A percentile compares a stretch with the other conserved stretches of the same genome.
These are phyloP conservation scores for Solanum hybrid DNA, from an alignment of 305 asterid species.

Conservation along the genomic window DNA sequence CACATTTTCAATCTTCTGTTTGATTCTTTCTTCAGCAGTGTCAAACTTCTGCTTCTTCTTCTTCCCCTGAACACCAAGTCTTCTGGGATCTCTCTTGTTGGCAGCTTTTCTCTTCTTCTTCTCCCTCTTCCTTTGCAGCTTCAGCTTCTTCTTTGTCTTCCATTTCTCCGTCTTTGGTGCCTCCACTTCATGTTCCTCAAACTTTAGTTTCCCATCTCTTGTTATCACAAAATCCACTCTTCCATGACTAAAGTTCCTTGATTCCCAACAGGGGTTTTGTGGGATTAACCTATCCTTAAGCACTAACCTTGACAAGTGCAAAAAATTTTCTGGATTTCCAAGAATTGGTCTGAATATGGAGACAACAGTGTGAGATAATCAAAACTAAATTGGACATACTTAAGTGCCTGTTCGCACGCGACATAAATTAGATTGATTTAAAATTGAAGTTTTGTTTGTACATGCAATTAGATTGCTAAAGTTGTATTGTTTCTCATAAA, in stretches of 20 bases:
- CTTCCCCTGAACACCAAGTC: constrained; percentile 34
- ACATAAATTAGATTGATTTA: neutral
- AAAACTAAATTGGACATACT: neutral
- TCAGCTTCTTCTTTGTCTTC: constrained; percentile 5
- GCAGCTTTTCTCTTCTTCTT: constrained; percentile 68
- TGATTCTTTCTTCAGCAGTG: constrained; percentile 76
- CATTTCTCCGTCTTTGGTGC: constrained; percentile 81
- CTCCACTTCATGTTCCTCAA: constrained; percentile 63
- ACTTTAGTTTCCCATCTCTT: constrained; percentile 59
- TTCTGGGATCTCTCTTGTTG: constrained; percentile 64
- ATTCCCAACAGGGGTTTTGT: neutral
- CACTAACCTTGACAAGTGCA: too few relatives aligned
- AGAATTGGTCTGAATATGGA: neutral
- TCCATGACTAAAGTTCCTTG: neutral
- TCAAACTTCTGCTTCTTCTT: constrained; percentile 54
- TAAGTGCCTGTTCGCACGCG: neutral
- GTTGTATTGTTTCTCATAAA: neutral
- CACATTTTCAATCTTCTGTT: constrained; percentile 62
- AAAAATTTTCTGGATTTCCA: neutral
- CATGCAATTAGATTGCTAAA: neutral
- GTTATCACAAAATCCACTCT: constrained; percentile 8
- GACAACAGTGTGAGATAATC: neutral
- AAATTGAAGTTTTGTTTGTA: neutral
- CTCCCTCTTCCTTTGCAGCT: constrained; percentile 29
- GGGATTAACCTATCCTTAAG: too few relatives aligned